Base-by-base conservation (phyloP, 441 rosid species). In the Gossypium schwendimanii region DNA sequence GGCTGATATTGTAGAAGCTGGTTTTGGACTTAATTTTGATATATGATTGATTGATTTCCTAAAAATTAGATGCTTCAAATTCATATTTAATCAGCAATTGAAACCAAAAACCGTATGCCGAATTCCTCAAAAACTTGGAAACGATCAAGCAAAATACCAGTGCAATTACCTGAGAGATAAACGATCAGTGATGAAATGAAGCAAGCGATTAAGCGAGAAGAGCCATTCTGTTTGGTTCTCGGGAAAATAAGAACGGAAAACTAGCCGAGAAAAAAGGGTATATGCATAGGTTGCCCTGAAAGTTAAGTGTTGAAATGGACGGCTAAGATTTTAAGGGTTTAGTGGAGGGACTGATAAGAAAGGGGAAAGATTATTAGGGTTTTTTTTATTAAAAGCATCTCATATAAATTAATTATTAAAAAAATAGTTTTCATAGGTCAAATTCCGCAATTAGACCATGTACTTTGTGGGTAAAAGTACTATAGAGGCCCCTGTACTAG, bases 41-140 rank as follows among this genome's bases (percentile, higher is more conserved):
- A 89, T 6, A 20, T 61, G 75, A 23, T 60, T 74, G 17, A 87
- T 61, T 2, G 84, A 58, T 82, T 81, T 79, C 68, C 84, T 76
- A 66, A 82, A 81, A 6, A 83, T 73, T 6, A 92, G 75, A 39
- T 36, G 83, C 82, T 84, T 90, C 82, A 85, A 72, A 49, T 72
- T 72, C 75, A 72, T 72, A 24, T 26, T 33, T 31, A 47, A 45
- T 44, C 18, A 58, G 11, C 49, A 59, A 15, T 21, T 28, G 26
- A 12, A 47, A 31, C 23, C 31, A 36, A 69, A 69, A 53, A 31
- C 7, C 21, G 18, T 28, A 9, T 52, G 15, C 26, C 20, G 6
- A 2, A 50, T 68, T 67, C 71, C 59, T 49, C 47, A 50, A 10
- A 50, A 68, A 4, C 15, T 28, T 28, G 26, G 15, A 53, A 26